Evolutionary conservation across 2,329 filamentous ascomycete species (phyloP).

Genomic region (Diaporthe destruens): DNA sequence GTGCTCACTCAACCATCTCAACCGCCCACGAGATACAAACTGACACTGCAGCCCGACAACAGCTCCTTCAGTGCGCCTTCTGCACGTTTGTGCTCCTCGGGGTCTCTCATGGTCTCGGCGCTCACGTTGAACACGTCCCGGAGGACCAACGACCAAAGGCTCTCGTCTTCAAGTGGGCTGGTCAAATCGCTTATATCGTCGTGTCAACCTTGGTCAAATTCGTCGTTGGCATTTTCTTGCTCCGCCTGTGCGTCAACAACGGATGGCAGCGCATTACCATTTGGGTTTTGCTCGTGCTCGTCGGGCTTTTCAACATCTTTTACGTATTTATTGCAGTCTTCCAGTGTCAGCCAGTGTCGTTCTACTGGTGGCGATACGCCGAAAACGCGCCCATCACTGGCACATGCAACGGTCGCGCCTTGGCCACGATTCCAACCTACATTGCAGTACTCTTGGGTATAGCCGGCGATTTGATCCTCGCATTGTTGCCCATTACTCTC

Average conservation of each 20-base stretch:
- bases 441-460: conserved; percentile 52
- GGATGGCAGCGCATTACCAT: conserved; percentile 53
- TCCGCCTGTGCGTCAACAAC: conserved; percentile 52
- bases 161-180: conserved; percentile 50
- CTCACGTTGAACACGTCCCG: conserved; percentile 37
- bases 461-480: conserved; percentile 53
- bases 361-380: conserved; percentile 55
- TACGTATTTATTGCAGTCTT: conserved; percentile 55
- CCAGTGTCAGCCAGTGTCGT: conserved; percentile 54
- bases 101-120: conserved; percentile 39
- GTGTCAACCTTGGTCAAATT: conserved; percentile 55
- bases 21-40: neutral
- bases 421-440: conserved; percentile 52
- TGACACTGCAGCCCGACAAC: neutral
- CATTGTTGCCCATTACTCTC: conserved; percentile 52
- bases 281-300: conserved; percentile 48
- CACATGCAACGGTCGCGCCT: conserved; percentile 49
- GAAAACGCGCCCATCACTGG: conserved; percentile 46
- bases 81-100: conserved; percentile 36
- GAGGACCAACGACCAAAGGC: conserved; percentile 37
- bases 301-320: conserved; percentile 51
- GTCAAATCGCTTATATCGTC: conserved; percentile 55
- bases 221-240: conserved; percentile 54
- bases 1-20: neutral
- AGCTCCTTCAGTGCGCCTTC: conserved; percentile 39